Evolutionary conservation across 108 stramenopile species (phyloP), one percentile per base, ranked within the genome.

Genomic region (Cyclotella choctawhatcheeana): DNA sequence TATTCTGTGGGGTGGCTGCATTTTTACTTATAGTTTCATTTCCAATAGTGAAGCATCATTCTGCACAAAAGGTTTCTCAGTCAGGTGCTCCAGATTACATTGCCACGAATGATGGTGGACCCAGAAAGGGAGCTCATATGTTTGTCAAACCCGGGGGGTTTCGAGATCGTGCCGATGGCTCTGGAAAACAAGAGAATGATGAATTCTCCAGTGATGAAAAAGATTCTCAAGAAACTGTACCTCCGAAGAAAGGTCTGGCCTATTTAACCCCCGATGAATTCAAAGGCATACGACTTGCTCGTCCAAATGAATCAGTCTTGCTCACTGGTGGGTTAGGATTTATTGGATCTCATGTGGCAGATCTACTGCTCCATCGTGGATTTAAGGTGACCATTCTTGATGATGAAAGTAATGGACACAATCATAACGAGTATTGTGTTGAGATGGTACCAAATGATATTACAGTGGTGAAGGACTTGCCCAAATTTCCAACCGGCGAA

Each of bases 321-420:
- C 80, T 95, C 30, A 95, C 94, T 0, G 94, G 94, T 12, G 94
- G 86, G 14, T 84, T 91, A 16, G 94, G 94, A 3, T 95, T 95
- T 73, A 90, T 95, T 24, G 94, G 94, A 0, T 81, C 80, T 48
- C 88, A 89, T 79, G 86, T 88, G 0, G 85, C 79, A 24, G 82
- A 88, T 20, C 32, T 68, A 34, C 73, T 94, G 8, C 71, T 94
- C 34, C 68, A 61, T 7, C 84, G 93, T n/a, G 93, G 93, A 20
- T 90, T 93, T 60, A 62, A 76, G 24, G 93, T 94, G 27, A 82
- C 91, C 7, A 83, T 93, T 27, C 74, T 93, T 21, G 93, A 94
- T 58, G 93, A 94, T 43, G 84, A 69, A 50, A 82, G 71, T 33
- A 82, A 73, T 64, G 81, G 76, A 22, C 82, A 87, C 17, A 80